Evolutionary conservation across 2,329 filamentous ascomycete genomes (phyloP), one percentile per base, ranked within the genome.

Genomic region (Claviceps monticola): DNA sequence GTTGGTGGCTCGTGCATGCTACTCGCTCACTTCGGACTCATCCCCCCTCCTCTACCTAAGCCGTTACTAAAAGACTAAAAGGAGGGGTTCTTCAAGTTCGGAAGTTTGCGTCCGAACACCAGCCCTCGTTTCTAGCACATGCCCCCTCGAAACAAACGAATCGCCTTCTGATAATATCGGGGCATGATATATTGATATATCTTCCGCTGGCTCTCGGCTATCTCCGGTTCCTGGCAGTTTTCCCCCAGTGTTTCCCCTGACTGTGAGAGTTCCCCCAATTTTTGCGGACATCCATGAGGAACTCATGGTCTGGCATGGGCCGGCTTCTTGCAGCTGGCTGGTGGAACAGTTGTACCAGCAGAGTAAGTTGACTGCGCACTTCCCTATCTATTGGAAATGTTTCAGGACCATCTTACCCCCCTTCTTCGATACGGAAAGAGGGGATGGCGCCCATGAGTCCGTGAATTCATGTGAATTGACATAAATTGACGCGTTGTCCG

Each of bases 1-100:
- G 48, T 14, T 36, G 39, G 39, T 50, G 48, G 48, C 48, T 50
- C 48, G 48, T 50, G 48, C 48, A 34, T 34, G 29, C 29, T 34
- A 34, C 2, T 46, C n/a, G 8, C 36, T 46, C 45, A 46, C 43
- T 26, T 16, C 17, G 43, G 43, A 46, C n/a, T 46, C 43, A 46
- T 23, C 17, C 29, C 43, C 5, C 7, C 19, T 21, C 29, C 29
- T 34, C 29, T 34, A 34, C 29, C 17, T 21, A 23, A 21, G 19
- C 19, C 19, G n/a, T 13, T 14, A 29, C 13, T 26, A 29, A n/a
- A 5, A 34, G 14, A 29, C 13, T 26, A 29, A n/a, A 5, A 34
- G 14, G 16, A 46, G 23, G 13, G 5, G 11, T 44, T 16, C 5
- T 16, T 21, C 13, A 44, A 21, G 41, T 21, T 21, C 41, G 16